phyloP scores from a whole-genome alignment of 2,329 filamentous ascomycete species.

The Erysiphe pisi region DNA sequence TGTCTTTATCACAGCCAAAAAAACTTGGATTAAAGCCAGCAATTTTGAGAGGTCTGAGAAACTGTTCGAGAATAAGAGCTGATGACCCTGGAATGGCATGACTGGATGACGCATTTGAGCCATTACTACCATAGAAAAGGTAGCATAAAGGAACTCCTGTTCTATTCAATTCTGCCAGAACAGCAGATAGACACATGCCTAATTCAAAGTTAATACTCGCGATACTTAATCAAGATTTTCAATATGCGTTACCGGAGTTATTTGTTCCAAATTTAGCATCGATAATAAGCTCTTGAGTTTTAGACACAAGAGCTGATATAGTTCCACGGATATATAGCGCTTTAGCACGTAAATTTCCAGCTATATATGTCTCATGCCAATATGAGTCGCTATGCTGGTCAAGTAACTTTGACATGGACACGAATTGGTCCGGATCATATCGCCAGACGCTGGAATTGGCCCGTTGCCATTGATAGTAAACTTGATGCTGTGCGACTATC shows the following conservation, averaged over 20 bases:
- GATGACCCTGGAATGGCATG: not conserved
- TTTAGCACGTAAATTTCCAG: not conserved
- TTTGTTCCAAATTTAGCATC: not conserved
- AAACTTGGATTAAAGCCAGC: not conserved
- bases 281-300: not conserved
- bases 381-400: not conserved
- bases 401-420: not conserved
- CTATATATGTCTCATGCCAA: not conserved
- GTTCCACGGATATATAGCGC: not conserved
- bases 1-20: constrained; percentile 15
- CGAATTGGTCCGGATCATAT: too few species aligned
- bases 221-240: not conserved
- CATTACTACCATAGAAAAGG: not conserved
- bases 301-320: not conserved
- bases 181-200: not conserved
- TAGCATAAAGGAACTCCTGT: not conserved
- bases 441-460: too few species aligned
- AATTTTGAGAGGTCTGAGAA: not conserved
- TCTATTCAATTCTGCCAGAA: not conserved
- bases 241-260: not conserved
- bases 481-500: too few species aligned
- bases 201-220: not conserved
- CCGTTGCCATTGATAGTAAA: too few species aligned
- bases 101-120: not conserved
- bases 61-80: not conserved